Percentiles rank a stretch among this genome's conserved stretches.
Evolutionary conservation across 257 asterid species (phyloP).

Genomic region (Rubia yunnanensis): DNA sequence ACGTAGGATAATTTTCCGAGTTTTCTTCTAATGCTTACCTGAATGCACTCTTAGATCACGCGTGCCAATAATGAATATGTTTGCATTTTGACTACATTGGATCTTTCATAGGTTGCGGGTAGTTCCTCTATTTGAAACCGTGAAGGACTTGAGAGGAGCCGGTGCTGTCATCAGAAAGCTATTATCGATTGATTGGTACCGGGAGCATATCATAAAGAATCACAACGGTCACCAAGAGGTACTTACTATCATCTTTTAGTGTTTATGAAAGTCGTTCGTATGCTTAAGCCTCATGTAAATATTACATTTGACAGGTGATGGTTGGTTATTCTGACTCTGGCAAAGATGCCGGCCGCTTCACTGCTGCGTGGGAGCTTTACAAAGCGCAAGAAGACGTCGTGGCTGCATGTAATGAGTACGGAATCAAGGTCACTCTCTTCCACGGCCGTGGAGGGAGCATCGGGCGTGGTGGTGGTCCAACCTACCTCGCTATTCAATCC

Average conservation of each 20-base stretch:
- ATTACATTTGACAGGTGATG: slow-evolving; percentile 64
- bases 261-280: background rate
- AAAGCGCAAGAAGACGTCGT: slow-evolving; percentile 97
- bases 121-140: slow-evolving; percentile 94
- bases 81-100: background rate
- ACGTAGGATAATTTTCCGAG: slow-evolving; percentile 40
- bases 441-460: slow-evolving; percentile 99
- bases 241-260: background rate
- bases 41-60: background rate
- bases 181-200: slow-evolving; percentile 85
- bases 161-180: slow-evolving; percentile 81
- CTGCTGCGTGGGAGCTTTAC: slow-evolving; percentile 98
- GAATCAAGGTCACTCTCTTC: slow-evolving; percentile 83
- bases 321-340: slow-evolving; percentile 99
- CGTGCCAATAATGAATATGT: background rate
- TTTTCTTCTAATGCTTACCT: background rate
- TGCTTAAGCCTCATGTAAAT: slow-evolving; percentile 15
- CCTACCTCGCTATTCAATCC: slow-evolving; percentile 90
- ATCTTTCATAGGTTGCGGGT: slow-evolving; percentile 55
- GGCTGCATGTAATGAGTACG: slow-evolving; percentile 82
- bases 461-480: slow-evolving; percentile 99
- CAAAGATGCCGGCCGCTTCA: slow-evolving; percentile 94
- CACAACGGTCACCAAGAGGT: slow-evolving; percentile 98
- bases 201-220: slow-evolving; percentile 64
- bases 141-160: slow-evolving; percentile 91